Base-by-base conservation (phyloP, 225 moss, liverwort and hornwort genomes). In the Takakia lepidozioides region DNA sequence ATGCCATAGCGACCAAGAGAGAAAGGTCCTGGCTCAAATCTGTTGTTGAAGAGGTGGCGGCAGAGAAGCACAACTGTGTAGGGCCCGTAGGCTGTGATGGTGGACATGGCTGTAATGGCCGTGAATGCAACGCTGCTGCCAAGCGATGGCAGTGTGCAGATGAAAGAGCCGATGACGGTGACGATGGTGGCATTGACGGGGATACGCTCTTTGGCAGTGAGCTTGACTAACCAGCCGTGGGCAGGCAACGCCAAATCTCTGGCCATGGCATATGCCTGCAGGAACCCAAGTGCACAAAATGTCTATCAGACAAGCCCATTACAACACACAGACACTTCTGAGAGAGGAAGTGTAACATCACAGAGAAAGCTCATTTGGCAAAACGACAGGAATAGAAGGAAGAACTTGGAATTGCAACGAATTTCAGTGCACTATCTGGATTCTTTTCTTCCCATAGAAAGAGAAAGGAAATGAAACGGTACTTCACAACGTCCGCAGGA, bases 101-200 rank as follows among this genome's bases (percentile, higher is more conserved):
- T 71, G n/a, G 71, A 71, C 71, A 71, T 71, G 29, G 71, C 71
- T 0, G 71, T 71, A 28, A 71, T 71, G 37, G 71, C 71, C 2
- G 71, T 71, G 60, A 71, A 71, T 14, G 71, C 71, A 19, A 71
- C 71, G 45, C 41, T 53, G 30, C 71, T 71, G 1, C 71, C 71
- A 18, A 71, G 46, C 11, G 65, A 50, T 14, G 71, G 71, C 32
- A 71, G 57, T 18, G 71, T 65, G 60, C 71, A 71, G 38, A 71
- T 3, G 32, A 71, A 71, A 13, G 71, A 71, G 25, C 65, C 65
- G 3, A 71, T 43, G 27, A 71, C 71, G 10, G 71, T 65, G 24
- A 71, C 15, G 3, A 71, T 30, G 18, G 71, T 71, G n/a, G 71
- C 71, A 23, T 59, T 60, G 37, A 71, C 40, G 5, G 71, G 71